Conservation (phyloP, 768 basidiomycete species). For the Pleurotus tuoliensis region DNA sequence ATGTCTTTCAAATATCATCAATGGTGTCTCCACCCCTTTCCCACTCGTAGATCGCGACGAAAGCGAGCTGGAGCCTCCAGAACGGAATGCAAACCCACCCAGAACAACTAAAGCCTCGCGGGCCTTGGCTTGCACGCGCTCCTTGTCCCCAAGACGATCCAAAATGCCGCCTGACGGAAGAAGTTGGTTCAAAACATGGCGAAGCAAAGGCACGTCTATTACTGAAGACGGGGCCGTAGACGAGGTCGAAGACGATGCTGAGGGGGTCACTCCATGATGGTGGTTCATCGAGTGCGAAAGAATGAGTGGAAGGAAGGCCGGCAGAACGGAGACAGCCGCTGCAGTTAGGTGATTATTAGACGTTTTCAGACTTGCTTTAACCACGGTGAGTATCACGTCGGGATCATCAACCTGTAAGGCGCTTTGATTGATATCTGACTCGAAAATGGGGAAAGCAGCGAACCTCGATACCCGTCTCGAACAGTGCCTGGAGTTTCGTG, state of each 20-base stretch:
- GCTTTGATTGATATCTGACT: slow-evolving; percentile 3
- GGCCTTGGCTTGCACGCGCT: slow-evolving; percentile 68
- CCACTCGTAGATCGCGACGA: slow-evolving; percentile 44
- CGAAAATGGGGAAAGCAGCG: slow-evolving; percentile 12
- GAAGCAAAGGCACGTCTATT: slow-evolving; percentile 56
- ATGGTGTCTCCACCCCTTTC: slow-evolving; percentile 67
- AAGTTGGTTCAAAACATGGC: slow-evolving; percentile 64
- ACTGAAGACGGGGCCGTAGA: slow-evolving; percentile 37
- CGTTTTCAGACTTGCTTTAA: slow-evolving; percentile 74
- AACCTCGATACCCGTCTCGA: slow-evolving; percentile 71
- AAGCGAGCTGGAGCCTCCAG: slow-evolving; percentile 39
- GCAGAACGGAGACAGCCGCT: slow-evolving; percentile 70
- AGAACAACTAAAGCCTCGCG: slow-evolving; percentile 72
- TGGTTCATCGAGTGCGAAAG: slow-evolving; percentile 35
- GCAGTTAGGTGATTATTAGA: slow-evolving; percentile 80
- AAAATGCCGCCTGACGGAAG: slow-evolving; percentile 74
- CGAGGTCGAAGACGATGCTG: slow-evolving; percentile 51
- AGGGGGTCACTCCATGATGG: slow-evolving; percentile 32
- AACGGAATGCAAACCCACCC: slow-evolving; percentile 67
- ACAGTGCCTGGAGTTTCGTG: slow-evolving; percentile 70
- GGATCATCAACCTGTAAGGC: slow-evolving; percentile 61
- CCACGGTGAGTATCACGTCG: slow-evolving; percentile 61
- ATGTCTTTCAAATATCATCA: slow-evolving; percentile 66
- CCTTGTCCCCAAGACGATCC: slow-evolving; percentile 83
- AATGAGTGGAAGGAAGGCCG: slow-evolving; percentile 61